A percentile compares a stretch with the other conserved stretches of the same genome.
phyloP scores from a whole-genome alignment of 192 early-diverging fungal species.

The Backusella mclennaniae region DNA sequence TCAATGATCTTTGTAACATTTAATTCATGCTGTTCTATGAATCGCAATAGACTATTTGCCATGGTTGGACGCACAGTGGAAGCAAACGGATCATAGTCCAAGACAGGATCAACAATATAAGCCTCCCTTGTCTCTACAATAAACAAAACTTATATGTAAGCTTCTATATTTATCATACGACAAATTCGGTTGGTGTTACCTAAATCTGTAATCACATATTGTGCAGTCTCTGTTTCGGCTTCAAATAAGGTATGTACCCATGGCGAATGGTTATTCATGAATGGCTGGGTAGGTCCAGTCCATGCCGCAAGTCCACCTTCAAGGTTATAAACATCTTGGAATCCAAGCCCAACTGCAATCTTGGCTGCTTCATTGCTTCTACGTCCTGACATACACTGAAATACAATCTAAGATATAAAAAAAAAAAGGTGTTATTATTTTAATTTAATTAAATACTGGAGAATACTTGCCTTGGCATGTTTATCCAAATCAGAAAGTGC shows the following conservation, averaged over 20 bases:
- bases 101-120: slow-evolving; percentile 28
- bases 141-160: background rate
- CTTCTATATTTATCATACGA: slow-evolving; percentile 9
- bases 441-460: background rate
- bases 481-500: slow-evolving; percentile 32
- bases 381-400: slow-evolving; percentile 33
- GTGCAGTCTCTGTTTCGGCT: slow-evolving; percentile 28
- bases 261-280: slow-evolving; percentile 34
- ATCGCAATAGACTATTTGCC: slow-evolving; percentile 25
- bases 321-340: slow-evolving; percentile 22
- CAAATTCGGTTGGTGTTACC: slow-evolving; percentile 17
- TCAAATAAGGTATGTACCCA: slow-evolving; percentile 33
- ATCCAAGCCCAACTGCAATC: slow-evolving; percentile 17
- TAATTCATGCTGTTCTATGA: slow-evolving; percentile 18
- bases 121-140: slow-evolving; percentile 28
- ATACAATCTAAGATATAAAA: slow-evolving; percentile 16
- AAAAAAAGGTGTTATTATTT: background rate
- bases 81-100: slow-evolving; percentile 29
- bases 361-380: slow-evolving; percentile 21
- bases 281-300: slow-evolving; percentile 24
- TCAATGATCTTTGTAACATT: slow-evolving; percentile 34
- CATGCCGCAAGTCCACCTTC: slow-evolving; percentile 22
- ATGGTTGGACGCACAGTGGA: slow-evolving; percentile 15
- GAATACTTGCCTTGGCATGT: slow-evolving; percentile 20
- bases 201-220: slow-evolving; percentile 33